phyloP scores from a whole-genome alignment of 1,139 yeast species.

The Williopsis jadinii region DNA sequence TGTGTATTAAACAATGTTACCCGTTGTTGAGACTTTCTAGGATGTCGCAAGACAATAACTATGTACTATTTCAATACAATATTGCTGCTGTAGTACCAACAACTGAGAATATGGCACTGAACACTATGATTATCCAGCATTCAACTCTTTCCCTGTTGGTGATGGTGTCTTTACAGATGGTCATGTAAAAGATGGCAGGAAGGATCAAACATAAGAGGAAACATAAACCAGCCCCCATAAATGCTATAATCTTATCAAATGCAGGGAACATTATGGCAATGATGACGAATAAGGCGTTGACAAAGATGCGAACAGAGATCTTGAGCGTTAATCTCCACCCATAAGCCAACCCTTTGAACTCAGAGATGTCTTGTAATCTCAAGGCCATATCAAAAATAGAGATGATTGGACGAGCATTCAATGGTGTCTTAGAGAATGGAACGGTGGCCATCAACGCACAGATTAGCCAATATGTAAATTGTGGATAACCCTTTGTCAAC shows the following conservation, averaged over 20 bases:
- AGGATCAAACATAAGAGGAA: constrained; percentile 73
- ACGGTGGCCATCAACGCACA: constrained; percentile 71
- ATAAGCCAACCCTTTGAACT: constrained; percentile 18
- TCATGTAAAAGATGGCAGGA: constrained; percentile 66
- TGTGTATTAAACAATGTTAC: no score
- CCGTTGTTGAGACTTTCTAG: not conserved
- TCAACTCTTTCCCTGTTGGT: constrained; percentile 30
- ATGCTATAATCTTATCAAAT: constrained; percentile 78
- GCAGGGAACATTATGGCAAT: constrained; percentile 61
- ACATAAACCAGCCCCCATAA: constrained; percentile 77
- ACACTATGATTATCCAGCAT: constrained; percentile 39
- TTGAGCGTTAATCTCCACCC: constrained; percentile 10
- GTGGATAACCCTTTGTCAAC: constrained; percentile 66
- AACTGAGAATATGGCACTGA: constrained; percentile 41
- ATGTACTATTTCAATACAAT: constrained; percentile 8
- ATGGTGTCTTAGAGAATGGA: constrained; percentile 83
- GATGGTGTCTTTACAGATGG: constrained; percentile 44
- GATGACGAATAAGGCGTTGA: constrained; percentile 36
- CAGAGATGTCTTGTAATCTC: constrained; percentile 27
- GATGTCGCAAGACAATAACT: not conserved
- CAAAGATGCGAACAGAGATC: constrained; percentile 28
- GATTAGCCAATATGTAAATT: constrained; percentile 52
- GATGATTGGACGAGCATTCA: constrained; percentile 81
- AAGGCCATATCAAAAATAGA: constrained; percentile 51
- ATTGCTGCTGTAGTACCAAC: constrained; percentile 42